Conservation (phyloP, 306 rosid species). For the Citrullus mucosospermus region DNA sequence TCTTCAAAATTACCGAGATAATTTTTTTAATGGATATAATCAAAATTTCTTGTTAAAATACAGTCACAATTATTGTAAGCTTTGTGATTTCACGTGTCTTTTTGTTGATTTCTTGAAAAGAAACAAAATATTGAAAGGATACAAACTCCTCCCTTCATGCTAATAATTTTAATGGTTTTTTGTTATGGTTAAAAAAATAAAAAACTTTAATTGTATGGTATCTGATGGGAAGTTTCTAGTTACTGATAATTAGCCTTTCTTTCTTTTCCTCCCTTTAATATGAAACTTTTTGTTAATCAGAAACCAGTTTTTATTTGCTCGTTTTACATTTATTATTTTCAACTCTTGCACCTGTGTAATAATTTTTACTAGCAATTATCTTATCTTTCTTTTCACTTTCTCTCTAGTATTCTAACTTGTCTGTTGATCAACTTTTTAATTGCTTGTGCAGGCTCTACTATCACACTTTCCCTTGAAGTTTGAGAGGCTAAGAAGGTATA, state of each 20-base stretch:
- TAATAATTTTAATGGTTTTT: neutral
- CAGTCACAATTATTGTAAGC: neutral
- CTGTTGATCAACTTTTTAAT: neutral
- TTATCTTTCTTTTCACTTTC: neutral
- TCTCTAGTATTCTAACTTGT: neutral
- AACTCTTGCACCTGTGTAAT: neutral
- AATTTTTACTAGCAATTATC: neutral
- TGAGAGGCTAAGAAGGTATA: constrained; percentile 56
- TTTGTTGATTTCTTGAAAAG: neutral
- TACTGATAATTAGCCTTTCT: neutral
- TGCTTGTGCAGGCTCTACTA: constrained; percentile 59
- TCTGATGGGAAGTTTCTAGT: neutral
- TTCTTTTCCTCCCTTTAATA: neutral
- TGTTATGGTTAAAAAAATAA: too few relatives aligned
- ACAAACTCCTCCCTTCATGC: neutral
- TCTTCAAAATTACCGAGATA: neutral
- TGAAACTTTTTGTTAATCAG: neutral
- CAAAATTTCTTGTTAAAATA: neutral
- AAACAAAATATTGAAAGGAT: neutral
- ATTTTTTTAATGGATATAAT: neutral
- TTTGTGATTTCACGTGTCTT: neutral
- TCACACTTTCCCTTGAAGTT: constrained; percentile 54
- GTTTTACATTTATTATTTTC: neutral
- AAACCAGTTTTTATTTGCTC: neutral
- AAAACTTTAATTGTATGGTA: neutral